phyloP scores from a whole-genome alignment of 805 yeast species.

The Starmerella gropengiesseri region DNA sequence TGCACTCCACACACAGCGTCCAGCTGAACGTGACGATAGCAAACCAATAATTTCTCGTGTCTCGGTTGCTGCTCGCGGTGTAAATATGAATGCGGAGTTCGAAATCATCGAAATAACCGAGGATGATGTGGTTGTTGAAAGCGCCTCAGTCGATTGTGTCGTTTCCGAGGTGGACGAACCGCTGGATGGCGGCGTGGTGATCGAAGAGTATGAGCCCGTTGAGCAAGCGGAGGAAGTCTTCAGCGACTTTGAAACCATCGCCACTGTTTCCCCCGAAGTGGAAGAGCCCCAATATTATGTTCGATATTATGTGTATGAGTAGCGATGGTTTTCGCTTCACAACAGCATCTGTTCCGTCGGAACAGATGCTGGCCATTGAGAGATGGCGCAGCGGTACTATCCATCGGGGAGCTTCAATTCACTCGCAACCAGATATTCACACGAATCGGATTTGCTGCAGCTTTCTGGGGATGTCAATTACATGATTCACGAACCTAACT shows the following conservation, averaged over 20 bases:
- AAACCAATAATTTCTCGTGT: neutral
- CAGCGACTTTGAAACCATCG: neutral
- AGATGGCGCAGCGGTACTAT: no score
- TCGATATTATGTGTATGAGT: neutral
- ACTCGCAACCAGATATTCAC: no score
- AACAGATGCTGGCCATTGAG: no score
- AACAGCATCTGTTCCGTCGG: no score
- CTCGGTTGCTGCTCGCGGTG: neutral
- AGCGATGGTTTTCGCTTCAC: no score
- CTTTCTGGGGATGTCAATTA: no score
- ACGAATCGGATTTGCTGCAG: no score
- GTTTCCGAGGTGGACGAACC: conserved; percentile 8
- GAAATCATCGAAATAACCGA: conserved; percentile 9
- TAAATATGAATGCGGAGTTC: conserved; percentile 5
- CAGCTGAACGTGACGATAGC: neutral
- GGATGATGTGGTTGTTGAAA: neutral
- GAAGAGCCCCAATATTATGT: conserved; percentile 7
- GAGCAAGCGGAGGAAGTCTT: conserved; percentile 4
- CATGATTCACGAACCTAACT: no score
- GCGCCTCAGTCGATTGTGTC: neutral
- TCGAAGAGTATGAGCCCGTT: conserved; percentile 7
- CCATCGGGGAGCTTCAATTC: no score
- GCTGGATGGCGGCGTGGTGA: neutral
- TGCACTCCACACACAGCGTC: neutral
- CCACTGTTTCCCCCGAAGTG: conserved; percentile 1